Base-by-base conservation (phyloP, 2,329 filamentous ascomycete genomes). In the Domatiomyces catenatus region DNA sequence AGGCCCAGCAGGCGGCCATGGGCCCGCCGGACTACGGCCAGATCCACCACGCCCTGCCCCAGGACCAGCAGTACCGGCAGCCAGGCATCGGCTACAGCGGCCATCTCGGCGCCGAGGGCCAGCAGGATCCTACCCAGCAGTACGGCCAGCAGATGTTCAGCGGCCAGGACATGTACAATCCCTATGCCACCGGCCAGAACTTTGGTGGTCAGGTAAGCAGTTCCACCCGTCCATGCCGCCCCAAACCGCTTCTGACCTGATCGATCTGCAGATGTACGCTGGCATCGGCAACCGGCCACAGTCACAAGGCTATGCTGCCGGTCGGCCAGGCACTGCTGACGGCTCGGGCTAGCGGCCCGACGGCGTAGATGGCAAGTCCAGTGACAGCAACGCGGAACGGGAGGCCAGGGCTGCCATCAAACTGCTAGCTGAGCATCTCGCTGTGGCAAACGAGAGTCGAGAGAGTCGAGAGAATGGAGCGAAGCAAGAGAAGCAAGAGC, bases 111-210 rank as follows among this genome's bases (percentile, higher is more conserved):
- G 56, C 52, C 17, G 58, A 59, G 46, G 55, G 24, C 5, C 86
- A 87, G 58, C 72, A 81, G 12, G 83, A 84, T 47, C 79, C 84
- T 10, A 75, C 79, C 46, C 76, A 78, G 48, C 76, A 78, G 10
- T 93, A 93, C 64, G 84, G 82, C 12, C 86, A 92, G 62, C 71
- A 80, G 56, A 93, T 95, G 76, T 94, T 89, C 67, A 81, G 86
- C 55, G 80, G 79, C 56, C 48, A 55, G 18, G 55, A 56, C 12
- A 94, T 95, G 75, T 96, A 96, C 66, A 77, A 77, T 42, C 63
- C 66, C 19, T 94, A 93, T 65, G 76, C 82, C 12, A 71, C 80
- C 55, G 86, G 94, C 76, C 81, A 84, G 60, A 78, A 58, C 49
- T 52, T 50, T 28, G 52, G 50, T 22, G 49, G 32, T 15, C 54